Evolutionary conservation across 2,329 filamentous ascomycete species (phyloP), one percentile per base, ranked within the genome.

Genomic region (Pestalotiopsis sp.): DNA sequence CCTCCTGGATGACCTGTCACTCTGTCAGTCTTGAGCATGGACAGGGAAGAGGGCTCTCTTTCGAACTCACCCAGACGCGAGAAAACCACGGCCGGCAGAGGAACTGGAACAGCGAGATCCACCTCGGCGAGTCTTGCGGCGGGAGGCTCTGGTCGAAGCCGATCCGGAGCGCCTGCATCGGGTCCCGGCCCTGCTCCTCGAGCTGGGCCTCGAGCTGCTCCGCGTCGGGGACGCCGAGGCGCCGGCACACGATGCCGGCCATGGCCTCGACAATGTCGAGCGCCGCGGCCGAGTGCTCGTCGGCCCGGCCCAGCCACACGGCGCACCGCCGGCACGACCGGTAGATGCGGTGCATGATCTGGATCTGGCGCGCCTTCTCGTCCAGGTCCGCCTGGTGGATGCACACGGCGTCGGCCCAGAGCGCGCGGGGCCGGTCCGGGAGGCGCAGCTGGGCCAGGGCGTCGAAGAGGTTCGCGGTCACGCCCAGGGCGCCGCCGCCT

Each of bases 391-490:
- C 11, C 35, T 69, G 68, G 38, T 68, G 56, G 58, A 69, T 69
- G 67, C 68, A 68, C 24, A 69, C 14, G 11, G 67, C 66, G 26
- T 69, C 68, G 11, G 38, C 58, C 68, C 68, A 69, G 13, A 69
- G 55, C 22, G 64, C 59, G 3, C 66, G 61, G 17, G 13, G 22
- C 2, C 22, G 26, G 48, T 26, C 40, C 4, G 39, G 24, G 1
- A 22, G 38, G 9, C 67, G 67, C 11, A 68, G 64, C 38, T 52
- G 59, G 1, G 5, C 2, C 10, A 68, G 48, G n/a, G 67, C 67
- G 4, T 61, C 14, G n/a, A 38, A 35, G n/a, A 68, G 55, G 55
- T 63, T 68, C 7, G 48, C 10, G n/a, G 65, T 68, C 7, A 67
- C 55, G 9, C 14, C 17, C 24, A 68, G 11, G 11, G 30, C 9